These are phyloP conservation scores for Suillus subluteus DNA, from an alignment of 768 basidiomycete species.

Conservation along the genomic window DNA sequence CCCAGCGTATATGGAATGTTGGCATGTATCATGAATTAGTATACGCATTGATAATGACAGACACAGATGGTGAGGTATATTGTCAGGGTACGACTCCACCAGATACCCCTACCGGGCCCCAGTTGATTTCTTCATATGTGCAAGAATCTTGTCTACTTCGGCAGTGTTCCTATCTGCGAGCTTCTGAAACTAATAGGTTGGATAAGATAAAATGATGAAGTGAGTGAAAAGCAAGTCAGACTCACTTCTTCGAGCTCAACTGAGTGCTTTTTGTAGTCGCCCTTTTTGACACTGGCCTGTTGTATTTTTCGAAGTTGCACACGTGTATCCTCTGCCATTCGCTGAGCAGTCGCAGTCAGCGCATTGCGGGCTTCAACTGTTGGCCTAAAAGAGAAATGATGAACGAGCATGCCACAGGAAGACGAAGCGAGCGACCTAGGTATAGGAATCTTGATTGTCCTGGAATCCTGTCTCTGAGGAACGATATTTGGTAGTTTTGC, in stretches of 20 bases:
- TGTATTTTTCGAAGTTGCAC: conserved; percentile 77
- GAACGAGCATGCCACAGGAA: not conserved
- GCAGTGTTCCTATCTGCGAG: conserved; percentile 61
- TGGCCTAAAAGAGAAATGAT: conserved; percentile 48
- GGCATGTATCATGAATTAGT: not conserved
- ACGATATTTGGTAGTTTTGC: conserved; percentile 73
- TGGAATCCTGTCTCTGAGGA: conserved; percentile 69
- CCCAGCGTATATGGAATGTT: not conserved
- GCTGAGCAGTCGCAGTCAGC: conserved; percentile 56
- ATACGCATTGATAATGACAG: not conserved
- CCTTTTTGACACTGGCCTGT: conserved; percentile 65
- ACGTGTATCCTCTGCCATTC: conserved; percentile 71
- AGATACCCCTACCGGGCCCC: conserved; percentile 25
- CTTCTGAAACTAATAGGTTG: conserved; percentile 66
- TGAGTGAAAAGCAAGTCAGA: conserved; percentile 10
- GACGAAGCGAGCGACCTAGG: conserved; percentile 59
- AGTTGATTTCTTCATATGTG: conserved; percentile 63
- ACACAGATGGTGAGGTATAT: not conserved
- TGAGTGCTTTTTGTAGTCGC: conserved; percentile 70
- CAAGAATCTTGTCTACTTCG: conserved; percentile 70
- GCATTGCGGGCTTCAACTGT: conserved; percentile 73
- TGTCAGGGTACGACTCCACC: not conserved
- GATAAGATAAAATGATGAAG: conserved; percentile 2
- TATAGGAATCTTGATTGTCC: conserved; percentile 79
- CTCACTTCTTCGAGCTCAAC: conserved; percentile 71